Conservation (phyloP, 2,329 filamentous ascomycete genomes). For the Ceratocystis ficicola region DNA sequence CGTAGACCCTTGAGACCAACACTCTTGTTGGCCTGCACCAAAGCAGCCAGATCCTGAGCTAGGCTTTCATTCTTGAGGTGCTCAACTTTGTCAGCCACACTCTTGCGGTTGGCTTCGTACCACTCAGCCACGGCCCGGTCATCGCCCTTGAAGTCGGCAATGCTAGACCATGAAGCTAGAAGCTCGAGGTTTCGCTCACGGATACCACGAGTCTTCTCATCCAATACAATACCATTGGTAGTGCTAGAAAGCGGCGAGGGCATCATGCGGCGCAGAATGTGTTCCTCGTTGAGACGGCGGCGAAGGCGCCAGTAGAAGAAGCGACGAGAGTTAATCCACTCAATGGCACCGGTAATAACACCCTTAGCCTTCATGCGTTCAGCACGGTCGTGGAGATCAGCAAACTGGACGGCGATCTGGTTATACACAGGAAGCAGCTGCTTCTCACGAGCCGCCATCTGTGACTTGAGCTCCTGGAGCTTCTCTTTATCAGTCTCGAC, state of each 20-base stretch:
- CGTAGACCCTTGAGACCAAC: conserved; percentile 75
- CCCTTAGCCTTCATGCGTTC: conserved; percentile 98
- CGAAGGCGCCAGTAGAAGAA: conserved; percentile 99
- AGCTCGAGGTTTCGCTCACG: conserved; percentile 59
- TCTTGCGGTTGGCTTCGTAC: conserved; percentile 91
- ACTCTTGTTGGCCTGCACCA: conserved; percentile 42
- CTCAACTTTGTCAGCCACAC: conserved; percentile 73
- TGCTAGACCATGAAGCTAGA: conserved; percentile 70
- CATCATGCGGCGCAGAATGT: conserved; percentile 82
- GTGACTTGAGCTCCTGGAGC: conserved; percentile 63
- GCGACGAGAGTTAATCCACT: conserved; percentile 79
- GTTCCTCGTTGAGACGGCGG: conserved; percentile 91
- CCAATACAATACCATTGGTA: conserved; percentile 28
- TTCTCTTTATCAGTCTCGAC: conserved; percentile 56
- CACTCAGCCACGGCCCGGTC: conserved; percentile 79
- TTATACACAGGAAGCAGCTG: conserved; percentile 82
- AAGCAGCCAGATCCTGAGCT: conserved; percentile 35
- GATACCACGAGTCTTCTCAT: conserved; percentile 37
- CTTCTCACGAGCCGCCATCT: conserved; percentile 78
- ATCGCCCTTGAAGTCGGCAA: conserved; percentile 63
- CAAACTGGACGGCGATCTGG: conserved; percentile 93
- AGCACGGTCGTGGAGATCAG: conserved; percentile 90
- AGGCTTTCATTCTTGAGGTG: conserved; percentile 62
- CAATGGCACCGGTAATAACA: conserved; percentile 69
- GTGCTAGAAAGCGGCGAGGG: conserved; percentile 30